Base-by-base conservation (phyloP, 2,329 filamentous ascomycete species). In the Ophiostoma ulmi region DNA sequence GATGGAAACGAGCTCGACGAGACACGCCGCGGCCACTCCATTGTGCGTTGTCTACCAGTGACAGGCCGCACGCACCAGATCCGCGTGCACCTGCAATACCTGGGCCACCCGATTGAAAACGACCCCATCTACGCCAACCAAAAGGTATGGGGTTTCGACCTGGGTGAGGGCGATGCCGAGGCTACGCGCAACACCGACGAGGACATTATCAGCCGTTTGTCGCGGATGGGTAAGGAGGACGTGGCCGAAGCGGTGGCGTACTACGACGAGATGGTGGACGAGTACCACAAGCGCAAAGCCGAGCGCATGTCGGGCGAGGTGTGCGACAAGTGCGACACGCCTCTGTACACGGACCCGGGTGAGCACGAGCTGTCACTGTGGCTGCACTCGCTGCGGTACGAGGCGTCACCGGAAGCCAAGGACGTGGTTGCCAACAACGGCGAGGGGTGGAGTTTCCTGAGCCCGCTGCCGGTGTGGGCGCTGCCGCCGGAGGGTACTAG, bases 51-150 rank as follows among this genome's bases (percentile, higher is more conserved):
- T 78, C 86, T 97, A 71, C 95, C 95, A 0, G 87, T 98, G 38
- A 99, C 95, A 0, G 95, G 95, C 0, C 88, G 95, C 68, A 99
- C 95, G 14, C 95, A 99, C 77, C 95, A 99, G 79, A 86, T 99
- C 67, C 89, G 95, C 44, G 95, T 99, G 22, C 95, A 99, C 77
- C 85, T 99, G 20, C 95, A 99, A 78, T 97, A 92, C 79, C 83
- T 99, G 3, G 95, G 95, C 1, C 91, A 98, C 77, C 95, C 95
- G 1, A 98, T 99, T 75, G 90, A 93, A 74, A 99, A 99, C 79
- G 95, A 99, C 77, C 95, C 95, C 8, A 98, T 99, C 75, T 99
- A 99, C 79, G 93, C 92, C 76, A 99, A 99, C 78, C 89, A 92
- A 77, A 89, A 89, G 71, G 95, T 99, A 13, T 99, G 97, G 84